Conservation (phyloP, 805 yeast species). For the Yarrowia sp. region DNA sequence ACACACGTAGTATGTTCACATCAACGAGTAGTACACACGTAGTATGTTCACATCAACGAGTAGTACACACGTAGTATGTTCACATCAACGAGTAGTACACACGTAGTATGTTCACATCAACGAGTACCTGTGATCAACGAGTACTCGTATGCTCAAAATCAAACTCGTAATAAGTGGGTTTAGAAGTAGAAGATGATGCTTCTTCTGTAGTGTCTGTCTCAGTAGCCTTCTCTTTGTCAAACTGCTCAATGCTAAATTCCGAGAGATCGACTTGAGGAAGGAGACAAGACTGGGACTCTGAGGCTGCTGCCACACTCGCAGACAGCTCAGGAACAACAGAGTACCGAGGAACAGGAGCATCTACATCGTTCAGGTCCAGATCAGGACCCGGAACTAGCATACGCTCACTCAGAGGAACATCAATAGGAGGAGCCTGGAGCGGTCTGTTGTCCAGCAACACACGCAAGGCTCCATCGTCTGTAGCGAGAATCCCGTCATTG, state of each 20-base stretch:
- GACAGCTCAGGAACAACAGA: background rate
- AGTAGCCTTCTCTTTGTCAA: background rate
- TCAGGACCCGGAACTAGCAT: slow-evolving; percentile 11
- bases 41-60: too few species aligned
- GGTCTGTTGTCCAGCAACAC: slow-evolving; percentile 24
- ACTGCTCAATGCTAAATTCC: background rate
- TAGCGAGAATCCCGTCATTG: slow-evolving; percentile 9
- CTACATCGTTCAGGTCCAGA: background rate
- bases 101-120: too few species aligned
- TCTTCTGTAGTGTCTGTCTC: background rate
- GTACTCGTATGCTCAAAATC: background rate
- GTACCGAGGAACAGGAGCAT: background rate
- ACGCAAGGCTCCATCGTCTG: slow-evolving; percentile 13
- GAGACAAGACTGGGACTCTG: background rate
- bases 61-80: too few species aligned
- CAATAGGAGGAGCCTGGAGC: slow-evolving; percentile 16
- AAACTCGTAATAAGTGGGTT: background rate
- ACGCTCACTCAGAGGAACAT: background rate
- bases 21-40: too few species aligned
- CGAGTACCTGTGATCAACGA: too few species aligned
- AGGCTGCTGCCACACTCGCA: background rate
- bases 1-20: too few species aligned
- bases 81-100: too few species aligned
- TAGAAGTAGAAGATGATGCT: background rate
- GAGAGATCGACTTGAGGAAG: background rate